These are phyloP conservation scores for Flagelloscypha sp. DNA, from an alignment of 768 basidiomycete species.

Conservation along the genomic window DNA sequence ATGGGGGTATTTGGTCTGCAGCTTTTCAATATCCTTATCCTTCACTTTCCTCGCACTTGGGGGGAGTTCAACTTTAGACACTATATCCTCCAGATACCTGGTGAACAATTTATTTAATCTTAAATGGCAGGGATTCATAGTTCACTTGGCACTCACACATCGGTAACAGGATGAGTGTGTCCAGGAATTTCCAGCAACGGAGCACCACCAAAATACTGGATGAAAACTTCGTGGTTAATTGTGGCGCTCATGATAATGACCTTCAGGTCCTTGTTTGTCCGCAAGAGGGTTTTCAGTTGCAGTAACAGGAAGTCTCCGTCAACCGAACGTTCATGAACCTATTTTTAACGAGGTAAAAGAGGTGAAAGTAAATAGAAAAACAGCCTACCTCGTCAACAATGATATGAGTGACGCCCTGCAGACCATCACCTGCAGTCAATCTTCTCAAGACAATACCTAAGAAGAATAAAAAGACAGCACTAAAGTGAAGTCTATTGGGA, in stretches of 20 bases:
- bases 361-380: background rate
- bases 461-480: no score
- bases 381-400: conserved; percentile 77
- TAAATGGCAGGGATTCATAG: no score
- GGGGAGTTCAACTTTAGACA: conserved; percentile 45
- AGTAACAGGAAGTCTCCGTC: conserved; percentile 87
- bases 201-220: conserved; percentile 73
- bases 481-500: no score
- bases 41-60: conserved; percentile 20
- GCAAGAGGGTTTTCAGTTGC: conserved; percentile 70
- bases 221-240: conserved; percentile 83
- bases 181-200: conserved; percentile 83
- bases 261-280: conserved; percentile 56
- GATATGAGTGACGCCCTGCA: conserved; percentile 71
- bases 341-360: background rate
- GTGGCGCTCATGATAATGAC: conserved; percentile 92
- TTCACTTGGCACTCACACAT: conserved; percentile 53
- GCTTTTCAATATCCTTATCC: conserved; percentile 37
- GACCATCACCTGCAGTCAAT: conserved; percentile 61
- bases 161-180: conserved; percentile 66
- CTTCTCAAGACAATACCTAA: conserved; percentile 82
- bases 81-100: conserved; percentile 79
- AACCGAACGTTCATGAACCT: conserved; percentile 90
- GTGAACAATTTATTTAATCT: background rate
- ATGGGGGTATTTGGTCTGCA: conserved; percentile 44